These are phyloP conservation scores for Casuarina glauca DNA, from an alignment of 306 rosid genomes.

Conservation along the genomic window DNA sequence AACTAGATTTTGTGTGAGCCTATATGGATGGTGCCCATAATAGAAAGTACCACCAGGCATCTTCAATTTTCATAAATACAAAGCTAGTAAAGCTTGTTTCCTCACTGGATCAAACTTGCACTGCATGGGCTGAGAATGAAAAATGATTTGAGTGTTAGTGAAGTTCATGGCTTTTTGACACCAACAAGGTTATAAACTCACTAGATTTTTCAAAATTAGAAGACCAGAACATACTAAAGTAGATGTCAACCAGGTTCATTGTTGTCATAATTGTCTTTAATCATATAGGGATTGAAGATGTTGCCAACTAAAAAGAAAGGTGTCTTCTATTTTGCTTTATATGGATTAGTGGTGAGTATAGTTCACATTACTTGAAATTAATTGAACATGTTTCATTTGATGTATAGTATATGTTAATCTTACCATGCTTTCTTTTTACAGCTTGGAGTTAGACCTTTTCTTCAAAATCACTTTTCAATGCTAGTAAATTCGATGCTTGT, in stretches of 20 bases:
- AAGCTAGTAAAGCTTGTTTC: not conserved
- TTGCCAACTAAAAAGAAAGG: slow-evolving; percentile 83
- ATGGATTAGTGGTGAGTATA: slow-evolving; percentile 74
- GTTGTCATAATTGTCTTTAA: slow-evolving; percentile 10
- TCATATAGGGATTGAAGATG: slow-evolving; percentile 75
- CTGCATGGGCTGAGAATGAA: not conserved
- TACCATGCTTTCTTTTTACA: slow-evolving; percentile 35
- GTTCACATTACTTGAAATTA: slow-evolving; percentile 10
- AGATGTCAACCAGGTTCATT: not conserved
- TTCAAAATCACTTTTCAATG: slow-evolving; percentile 61
- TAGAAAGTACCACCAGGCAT: not conserved
- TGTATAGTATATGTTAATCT: slow-evolving; percentile 5
- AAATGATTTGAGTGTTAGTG: not conserved
- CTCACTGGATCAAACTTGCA: not conserved
- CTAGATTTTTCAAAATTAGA: too few species aligned
- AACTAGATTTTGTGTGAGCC: not conserved
- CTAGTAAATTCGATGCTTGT: slow-evolving; percentile 65
- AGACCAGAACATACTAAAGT: not conserved
- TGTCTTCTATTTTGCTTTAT: slow-evolving; percentile 58
- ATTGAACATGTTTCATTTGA: slow-evolving; percentile 17
- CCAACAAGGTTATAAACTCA: too few species aligned
- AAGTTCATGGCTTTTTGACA: not conserved
- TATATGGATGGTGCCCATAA: not conserved
- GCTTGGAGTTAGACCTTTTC: slow-evolving; percentile 76
- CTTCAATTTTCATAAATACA: not conserved